These are phyloP conservation scores for Colletotrichum tamarilloi DNA, from an alignment of 2,329 filamentous ascomycete species.

Conservation along the genomic window DNA sequence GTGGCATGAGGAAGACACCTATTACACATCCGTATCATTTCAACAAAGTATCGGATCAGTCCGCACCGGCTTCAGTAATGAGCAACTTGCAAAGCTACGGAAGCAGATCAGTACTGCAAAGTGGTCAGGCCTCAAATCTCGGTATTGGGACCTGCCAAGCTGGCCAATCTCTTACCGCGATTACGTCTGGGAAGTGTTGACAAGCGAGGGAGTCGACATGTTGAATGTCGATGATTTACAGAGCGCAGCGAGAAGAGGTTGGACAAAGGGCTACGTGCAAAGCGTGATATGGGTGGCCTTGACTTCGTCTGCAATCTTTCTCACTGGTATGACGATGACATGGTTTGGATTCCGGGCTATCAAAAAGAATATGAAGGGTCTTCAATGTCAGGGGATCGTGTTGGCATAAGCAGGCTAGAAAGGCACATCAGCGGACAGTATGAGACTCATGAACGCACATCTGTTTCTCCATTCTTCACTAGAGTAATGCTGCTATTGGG, in stretches of 20 bases:
- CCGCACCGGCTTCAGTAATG: conserved; percentile 54
- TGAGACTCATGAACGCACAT: not conserved
- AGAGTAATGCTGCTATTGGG: not conserved
- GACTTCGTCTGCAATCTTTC: not conserved
- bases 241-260: conserved; percentile 3
- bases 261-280: not conserved
- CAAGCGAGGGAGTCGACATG: conserved; percentile 66
- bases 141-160: conserved; percentile 70
- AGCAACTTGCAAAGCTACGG: conserved; percentile 55
- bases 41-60: conserved; percentile 62
- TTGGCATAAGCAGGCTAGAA: not conserved
- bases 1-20: conserved; percentile 47
- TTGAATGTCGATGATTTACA: conserved; percentile 70
- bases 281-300: not conserved
- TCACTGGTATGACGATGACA: not conserved
- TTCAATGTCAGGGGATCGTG: not conserved
- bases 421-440: not conserved
- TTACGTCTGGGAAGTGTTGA: conserved; percentile 64
- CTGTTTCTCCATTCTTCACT: not conserved
- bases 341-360: not conserved
- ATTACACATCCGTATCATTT: conserved; percentile 73
- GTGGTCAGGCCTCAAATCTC: conserved; percentile 60
- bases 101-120: conserved; percentile 61
- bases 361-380: not conserved
- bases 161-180: conserved; percentile 67